Base-by-base conservation (phyloP, 345 rosid species). In the Corchorus capsularis region DNA sequence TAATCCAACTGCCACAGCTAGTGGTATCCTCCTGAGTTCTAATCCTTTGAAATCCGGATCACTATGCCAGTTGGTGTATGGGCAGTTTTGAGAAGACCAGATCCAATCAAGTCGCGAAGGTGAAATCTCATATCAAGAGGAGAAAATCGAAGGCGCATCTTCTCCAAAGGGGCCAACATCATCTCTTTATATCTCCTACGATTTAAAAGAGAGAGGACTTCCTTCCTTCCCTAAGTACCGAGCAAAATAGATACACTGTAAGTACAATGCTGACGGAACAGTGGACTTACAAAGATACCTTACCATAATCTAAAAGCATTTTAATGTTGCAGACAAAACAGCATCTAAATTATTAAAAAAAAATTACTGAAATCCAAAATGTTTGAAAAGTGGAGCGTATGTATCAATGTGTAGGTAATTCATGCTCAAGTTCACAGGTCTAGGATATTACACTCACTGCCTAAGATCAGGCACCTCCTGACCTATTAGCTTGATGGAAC, bases 111-210 rank as follows among this genome's bases (percentile, higher is more conserved):
- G 78, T 96, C 99, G 52, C 98, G 93, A 41, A 93, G 86, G 85
- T 93, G 99, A 85, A 93, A 96, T 79, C 99, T 93, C 80, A 93
- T 88, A 80, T 93, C 98, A 53, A 96, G 88, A n/a, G 84, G 92
- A 66, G 98, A 92, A 19, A 73, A 75, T 53, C 96, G 88, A 65
- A 96, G 97, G 47, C 85, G 85, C 87, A 86, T 96, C 87, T 92
- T 96, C 85, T 96, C 98, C 75, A 96, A 83, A 77, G 83, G 43
- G 3, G 94, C 86, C 91, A 96, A 71, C 93, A 92, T 86, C 96
- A 93, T 93, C 85, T 96, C 99, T 86, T 90, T 92, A 80, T 92
- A 93, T 80, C 87, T 91, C 82, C 83, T 85, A 39, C 97, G 93
- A 79, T 87, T 86, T 54, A 96, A 73, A 75, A 93, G 79, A 45